A percentile compares a stretch with the other conserved stretches of the same genome.
These are phyloP conservation scores for Cochlearia excelsa DNA, from an alignment of 345 rosid genomes.

Conservation along the genomic window DNA sequence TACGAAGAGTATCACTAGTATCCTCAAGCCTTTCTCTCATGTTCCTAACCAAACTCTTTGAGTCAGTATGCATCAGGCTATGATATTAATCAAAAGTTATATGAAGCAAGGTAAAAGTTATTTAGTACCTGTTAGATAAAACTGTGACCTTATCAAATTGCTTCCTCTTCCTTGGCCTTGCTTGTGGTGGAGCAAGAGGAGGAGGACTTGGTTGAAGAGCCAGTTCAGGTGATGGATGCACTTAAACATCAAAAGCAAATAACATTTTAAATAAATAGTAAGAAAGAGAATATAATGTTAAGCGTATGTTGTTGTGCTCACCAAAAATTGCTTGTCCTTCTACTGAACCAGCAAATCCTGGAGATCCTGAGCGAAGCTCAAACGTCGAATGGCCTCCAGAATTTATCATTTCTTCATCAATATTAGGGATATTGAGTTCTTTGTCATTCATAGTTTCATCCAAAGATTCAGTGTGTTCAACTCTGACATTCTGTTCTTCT, in stretches of 20 bases:
- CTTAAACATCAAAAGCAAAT: slow-evolving; percentile 35
- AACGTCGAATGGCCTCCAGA: slow-evolving; percentile 41
- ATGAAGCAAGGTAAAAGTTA: not conserved
- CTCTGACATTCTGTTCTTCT: slow-evolving; percentile 26
- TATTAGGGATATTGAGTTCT: slow-evolving; percentile 39
- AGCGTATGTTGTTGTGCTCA: slow-evolving; percentile 34
- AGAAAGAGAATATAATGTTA: not conserved
- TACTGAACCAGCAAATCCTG: slow-evolving; percentile 38
- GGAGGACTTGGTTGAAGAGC: slow-evolving; percentile 64
- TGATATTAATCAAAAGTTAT: not conserved
- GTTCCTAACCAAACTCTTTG: slow-evolving; percentile 37
- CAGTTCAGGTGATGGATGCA: slow-evolving; percentile 51
- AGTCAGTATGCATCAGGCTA: slow-evolving; percentile 22
- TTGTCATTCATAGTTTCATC: slow-evolving; percentile 44
- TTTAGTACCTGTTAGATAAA: slow-evolving; percentile 57
- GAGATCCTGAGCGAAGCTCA: slow-evolving; percentile 51
- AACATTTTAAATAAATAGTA: not conserved
- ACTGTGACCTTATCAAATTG: slow-evolving; percentile 57
- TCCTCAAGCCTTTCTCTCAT: slow-evolving; percentile 58
- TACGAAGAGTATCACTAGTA: slow-evolving; percentile 48
- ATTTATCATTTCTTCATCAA: slow-evolving; percentile 45
- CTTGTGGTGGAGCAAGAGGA: slow-evolving; percentile 45
- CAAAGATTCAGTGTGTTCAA: slow-evolving; percentile 29
- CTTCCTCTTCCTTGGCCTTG: slow-evolving; percentile 45
- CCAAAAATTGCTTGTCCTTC: slow-evolving; percentile 49